Conservation (phyloP, 2,329 filamentous ascomycete genomes). For the Cadophora malorum region DNA sequence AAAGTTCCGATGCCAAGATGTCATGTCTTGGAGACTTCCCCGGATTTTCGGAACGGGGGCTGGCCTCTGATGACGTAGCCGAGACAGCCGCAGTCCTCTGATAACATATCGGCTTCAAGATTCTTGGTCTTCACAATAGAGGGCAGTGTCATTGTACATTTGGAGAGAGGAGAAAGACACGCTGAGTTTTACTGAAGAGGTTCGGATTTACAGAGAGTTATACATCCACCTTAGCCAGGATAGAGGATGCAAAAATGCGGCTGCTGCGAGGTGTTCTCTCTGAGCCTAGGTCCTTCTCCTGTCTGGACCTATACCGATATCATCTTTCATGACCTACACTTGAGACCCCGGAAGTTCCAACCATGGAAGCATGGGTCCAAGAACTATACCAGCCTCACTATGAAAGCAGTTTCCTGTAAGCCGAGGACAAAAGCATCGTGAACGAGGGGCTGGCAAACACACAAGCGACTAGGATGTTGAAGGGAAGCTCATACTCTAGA, state of each 20-base stretch:
- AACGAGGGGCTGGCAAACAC: not conserved
- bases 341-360: not conserved
- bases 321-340: not conserved
- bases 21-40: not conserved
- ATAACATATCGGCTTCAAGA: too few relatives aligned
- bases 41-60: not conserved
- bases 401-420: too few relatives aligned
- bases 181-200: not conserved
- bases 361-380: not conserved
- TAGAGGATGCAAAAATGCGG: not conserved
- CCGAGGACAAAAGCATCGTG: not conserved
- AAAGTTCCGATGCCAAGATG: constrained; percentile 11
- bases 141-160: too few relatives aligned
- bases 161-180: not conserved
- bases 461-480: not conserved
- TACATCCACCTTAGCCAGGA: not conserved
- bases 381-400: not conserved
- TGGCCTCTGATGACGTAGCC: not conserved
- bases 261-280: too few relatives aligned
- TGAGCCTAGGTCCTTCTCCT: not conserved
- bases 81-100: not conserved
- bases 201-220: not conserved
- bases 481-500: not conserved
- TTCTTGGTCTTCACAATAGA: too few relatives aligned
- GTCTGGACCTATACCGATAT: not conserved